Evolutionary conservation across 768 basidiomycete species (phyloP).

Genomic region (Naematelia encephala): DNA sequence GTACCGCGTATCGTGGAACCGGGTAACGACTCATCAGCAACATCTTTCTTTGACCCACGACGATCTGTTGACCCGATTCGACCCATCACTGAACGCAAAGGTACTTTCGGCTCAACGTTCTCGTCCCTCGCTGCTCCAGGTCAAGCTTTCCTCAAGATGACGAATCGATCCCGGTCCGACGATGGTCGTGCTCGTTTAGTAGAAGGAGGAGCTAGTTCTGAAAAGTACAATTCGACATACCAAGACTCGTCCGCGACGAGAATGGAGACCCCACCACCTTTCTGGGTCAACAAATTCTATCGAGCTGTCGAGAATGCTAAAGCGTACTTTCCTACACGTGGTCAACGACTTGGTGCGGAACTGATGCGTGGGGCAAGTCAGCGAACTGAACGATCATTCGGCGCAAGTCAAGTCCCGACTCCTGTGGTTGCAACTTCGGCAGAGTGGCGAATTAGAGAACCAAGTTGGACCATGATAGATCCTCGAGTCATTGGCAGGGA

Average conservation of each 20-base stretch:
- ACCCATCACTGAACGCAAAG: constrained; percentile 19
- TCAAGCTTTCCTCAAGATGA: constrained; percentile 34
- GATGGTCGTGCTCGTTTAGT: constrained; percentile 15
- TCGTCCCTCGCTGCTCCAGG: constrained; percentile 38
- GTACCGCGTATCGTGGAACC: constrained; percentile 9
- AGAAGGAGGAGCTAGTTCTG: constrained; percentile 19
- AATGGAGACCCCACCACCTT: constrained; percentile 9
- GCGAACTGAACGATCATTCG: constrained; percentile 28
- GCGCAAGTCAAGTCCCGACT: constrained; percentile 22
- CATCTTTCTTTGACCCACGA: constrained; percentile 22
- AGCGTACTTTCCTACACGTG: constrained; percentile 31
- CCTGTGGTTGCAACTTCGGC: not conserved
- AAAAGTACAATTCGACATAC: constrained; percentile 21
- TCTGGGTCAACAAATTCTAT: constrained; percentile 40
- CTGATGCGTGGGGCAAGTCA: constrained; percentile 20
- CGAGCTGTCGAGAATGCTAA: constrained; percentile 18
- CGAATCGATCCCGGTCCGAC: constrained; percentile 15
- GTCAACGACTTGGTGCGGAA: constrained; percentile 26
- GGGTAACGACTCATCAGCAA: not conserved
- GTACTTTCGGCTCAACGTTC: constrained; percentile 31
- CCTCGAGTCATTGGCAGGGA: constrained; percentile 18
- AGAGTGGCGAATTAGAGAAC: constrained; percentile 13
- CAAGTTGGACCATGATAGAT: constrained; percentile 17
- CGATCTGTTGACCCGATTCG: constrained; percentile 5
- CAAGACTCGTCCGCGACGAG: not conserved